Evolutionary conservation across 345 rosid genomes (phyloP).

Genomic region (Corymbia maculata): DNA sequence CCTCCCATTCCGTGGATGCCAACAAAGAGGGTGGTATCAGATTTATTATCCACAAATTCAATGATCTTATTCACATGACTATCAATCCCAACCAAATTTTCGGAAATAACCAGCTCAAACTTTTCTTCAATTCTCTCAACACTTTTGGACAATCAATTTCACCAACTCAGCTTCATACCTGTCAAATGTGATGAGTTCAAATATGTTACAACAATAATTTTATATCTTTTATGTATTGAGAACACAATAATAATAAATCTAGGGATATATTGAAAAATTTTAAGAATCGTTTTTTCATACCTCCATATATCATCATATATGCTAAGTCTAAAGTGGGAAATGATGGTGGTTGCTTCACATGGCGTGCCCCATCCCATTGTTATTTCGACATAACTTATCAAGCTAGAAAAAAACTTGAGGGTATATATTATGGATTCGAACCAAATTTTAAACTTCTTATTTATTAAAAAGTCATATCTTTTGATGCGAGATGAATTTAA

Average conservation of each 20-base stretch:
- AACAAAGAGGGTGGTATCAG: neutral
- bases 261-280: neutral
- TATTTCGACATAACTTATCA: neutral
- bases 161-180: neutral
- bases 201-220: neutral
- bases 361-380: fast-evolving
- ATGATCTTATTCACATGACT: neutral
- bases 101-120: neutral
- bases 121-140: neutral
- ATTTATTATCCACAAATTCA: neutral
- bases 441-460: neutral
- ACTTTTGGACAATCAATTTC: fast-evolving
- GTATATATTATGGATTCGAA: neutral
- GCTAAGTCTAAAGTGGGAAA: neutral
- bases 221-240: neutral
- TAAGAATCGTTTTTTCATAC: neutral
- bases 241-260: neutral
- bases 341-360: neutral
- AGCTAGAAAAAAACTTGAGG: neutral
- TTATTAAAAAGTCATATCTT: neutral
- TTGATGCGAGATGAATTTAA: neutral
- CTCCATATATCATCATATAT: neutral
- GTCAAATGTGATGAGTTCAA: neutral
- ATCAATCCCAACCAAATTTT: neutral
- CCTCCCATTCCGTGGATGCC: neutral